Evolutionary conservation across 2,329 filamentous ascomycete species (phyloP).

Genomic region (Aspergillus novofumigatus): DNA sequence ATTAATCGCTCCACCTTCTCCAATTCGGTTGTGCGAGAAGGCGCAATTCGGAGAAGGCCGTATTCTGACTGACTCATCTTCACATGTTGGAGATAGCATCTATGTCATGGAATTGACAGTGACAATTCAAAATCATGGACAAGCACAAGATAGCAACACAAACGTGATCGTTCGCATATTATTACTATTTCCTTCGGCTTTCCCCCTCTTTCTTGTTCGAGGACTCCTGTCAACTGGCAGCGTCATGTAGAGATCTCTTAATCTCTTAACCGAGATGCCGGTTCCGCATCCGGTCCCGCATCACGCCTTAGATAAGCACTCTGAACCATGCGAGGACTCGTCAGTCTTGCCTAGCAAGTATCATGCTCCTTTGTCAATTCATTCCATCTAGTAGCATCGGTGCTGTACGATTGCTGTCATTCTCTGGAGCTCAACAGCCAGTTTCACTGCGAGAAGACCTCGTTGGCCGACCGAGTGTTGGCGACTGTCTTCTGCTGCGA

Average conservation of each 20-base stretch:
- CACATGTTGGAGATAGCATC: not conserved
- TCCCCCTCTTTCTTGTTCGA: not conserved
- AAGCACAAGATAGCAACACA: no score
- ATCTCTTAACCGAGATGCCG: not conserved
- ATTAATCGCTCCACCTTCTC: not conserved
- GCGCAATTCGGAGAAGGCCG: no score
- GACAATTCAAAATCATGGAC: not conserved
- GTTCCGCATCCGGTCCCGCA: not conserved
- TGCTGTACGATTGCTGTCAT: no score
- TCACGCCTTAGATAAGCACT: no score
- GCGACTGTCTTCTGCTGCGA: no score
- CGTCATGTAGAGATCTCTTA: not conserved
- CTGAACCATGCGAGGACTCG: not conserved
- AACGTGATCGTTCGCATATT: not conserved
- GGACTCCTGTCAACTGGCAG: not conserved
- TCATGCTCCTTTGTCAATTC: no score
- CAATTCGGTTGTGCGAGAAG: not conserved
- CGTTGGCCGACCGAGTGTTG: no score
- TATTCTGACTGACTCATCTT: not conserved
- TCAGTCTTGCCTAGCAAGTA: no score
- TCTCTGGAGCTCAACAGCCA: no score
- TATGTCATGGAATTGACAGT: not conserved
- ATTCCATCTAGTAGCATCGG: no score
- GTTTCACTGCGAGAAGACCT: no score
- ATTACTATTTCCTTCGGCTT: not conserved